These are phyloP conservation scores for Fusarium nurragi DNA, from an alignment of 2,329 filamentous ascomycete species.

Conservation along the genomic window DNA sequence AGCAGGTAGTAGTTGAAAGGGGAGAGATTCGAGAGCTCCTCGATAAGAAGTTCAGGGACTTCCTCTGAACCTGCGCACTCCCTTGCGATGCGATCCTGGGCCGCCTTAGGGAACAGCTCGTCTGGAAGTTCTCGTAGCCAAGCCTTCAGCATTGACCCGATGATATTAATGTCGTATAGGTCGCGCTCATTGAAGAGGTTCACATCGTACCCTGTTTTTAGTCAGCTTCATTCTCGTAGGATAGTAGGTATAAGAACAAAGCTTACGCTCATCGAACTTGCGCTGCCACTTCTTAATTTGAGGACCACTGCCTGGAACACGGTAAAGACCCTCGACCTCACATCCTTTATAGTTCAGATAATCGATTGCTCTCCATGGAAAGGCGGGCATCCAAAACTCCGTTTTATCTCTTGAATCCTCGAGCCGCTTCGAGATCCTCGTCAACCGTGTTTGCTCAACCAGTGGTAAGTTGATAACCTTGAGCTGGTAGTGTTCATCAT, in stretches of 20 bases:
- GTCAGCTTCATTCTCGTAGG: slow-evolving; percentile 8
- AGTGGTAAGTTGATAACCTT: slow-evolving; percentile 88
- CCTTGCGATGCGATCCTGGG: slow-evolving; percentile 81
- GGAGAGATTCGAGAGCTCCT: slow-evolving; percentile 91
- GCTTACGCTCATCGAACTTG: slow-evolving; percentile 83
- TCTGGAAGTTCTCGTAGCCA: slow-evolving; percentile 96
- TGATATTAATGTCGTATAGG: slow-evolving; percentile 95
- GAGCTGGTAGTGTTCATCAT: slow-evolving; percentile 84
- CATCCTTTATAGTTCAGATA: slow-evolving; percentile 95
- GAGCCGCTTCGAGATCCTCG: slow-evolving; percentile 88
- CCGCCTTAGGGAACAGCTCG: slow-evolving; percentile 87
- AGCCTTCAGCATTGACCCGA: slow-evolving; percentile 94
- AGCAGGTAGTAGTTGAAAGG: slow-evolving; percentile 98
- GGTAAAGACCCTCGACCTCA: slow-evolving; percentile 92
- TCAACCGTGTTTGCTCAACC: slow-evolving; percentile 88
- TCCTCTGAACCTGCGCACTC: slow-evolving; percentile 81
- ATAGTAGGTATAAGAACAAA: neutral
- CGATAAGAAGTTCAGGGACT: slow-evolving; percentile 86
- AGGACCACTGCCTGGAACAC: slow-evolving; percentile 88
- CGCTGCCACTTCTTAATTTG: slow-evolving; percentile 95
- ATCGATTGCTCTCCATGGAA: slow-evolving; percentile 95
- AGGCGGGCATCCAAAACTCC: slow-evolving; percentile 97
- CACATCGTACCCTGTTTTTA: slow-evolving; percentile 77
- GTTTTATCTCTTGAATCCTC: slow-evolving; percentile 93
- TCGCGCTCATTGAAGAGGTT: slow-evolving; percentile 88